phyloP scores from a whole-genome alignment of 192 early-diverging fungal species.

The Backusella macrospora region DNA sequence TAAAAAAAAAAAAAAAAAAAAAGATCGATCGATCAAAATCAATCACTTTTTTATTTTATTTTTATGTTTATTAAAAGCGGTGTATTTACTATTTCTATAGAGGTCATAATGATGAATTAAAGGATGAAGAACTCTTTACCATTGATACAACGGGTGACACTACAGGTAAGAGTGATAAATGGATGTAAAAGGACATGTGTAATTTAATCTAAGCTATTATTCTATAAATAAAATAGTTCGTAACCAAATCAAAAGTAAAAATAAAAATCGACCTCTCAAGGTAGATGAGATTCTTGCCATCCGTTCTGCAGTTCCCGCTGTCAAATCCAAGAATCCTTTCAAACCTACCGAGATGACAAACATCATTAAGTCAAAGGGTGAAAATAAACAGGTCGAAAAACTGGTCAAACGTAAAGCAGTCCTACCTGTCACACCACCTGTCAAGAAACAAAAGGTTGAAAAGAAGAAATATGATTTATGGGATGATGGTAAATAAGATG shows the following conservation, averaged over 20 bases:
- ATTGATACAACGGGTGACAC: slow-evolving; percentile 71
- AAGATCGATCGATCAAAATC: background rate
- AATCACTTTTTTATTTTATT: background rate
- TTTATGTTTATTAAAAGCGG: background rate
- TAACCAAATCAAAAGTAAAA: background rate
- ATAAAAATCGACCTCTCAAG: slow-evolving; percentile 54
- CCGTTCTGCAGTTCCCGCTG: slow-evolving; percentile 66
- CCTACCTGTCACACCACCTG: slow-evolving; percentile 17
- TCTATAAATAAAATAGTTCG: background rate
- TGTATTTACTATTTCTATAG: background rate
- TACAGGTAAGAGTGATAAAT: too few species aligned
- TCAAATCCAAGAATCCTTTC: slow-evolving; percentile 28
- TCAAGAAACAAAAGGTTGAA: slow-evolving; percentile 30
- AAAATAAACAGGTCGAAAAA: slow-evolving; percentile 42
- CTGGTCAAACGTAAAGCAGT: slow-evolving; percentile 48
- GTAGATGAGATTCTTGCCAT: slow-evolving; percentile 86
- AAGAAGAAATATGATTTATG: slow-evolving; percentile 64
- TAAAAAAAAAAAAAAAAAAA: too few species aligned
- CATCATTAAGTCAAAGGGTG: slow-evolving; percentile 42
- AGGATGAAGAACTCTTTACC: slow-evolving; percentile 64
- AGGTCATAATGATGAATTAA: slow-evolving; percentile 21
- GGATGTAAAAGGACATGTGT: background rate
- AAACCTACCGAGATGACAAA: slow-evolving; percentile 5
- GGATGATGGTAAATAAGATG: slow-evolving; percentile 49
- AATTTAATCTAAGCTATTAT: background rate